These are phyloP conservation scores for Pythium dissotocum DNA, from an alignment of 352 stramenopile genomes.

Conservation along the genomic window DNA sequence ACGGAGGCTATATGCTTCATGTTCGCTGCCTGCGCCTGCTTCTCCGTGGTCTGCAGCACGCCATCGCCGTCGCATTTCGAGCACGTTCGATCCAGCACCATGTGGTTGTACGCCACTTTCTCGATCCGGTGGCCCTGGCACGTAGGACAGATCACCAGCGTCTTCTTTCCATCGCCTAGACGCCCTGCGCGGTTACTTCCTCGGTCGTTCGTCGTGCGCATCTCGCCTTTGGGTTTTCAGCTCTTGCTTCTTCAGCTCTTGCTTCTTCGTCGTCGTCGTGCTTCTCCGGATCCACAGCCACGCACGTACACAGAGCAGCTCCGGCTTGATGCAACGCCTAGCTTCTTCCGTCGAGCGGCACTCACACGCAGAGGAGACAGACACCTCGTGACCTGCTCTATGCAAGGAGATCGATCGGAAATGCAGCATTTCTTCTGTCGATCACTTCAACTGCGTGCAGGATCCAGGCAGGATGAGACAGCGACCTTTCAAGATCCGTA, in stretches of 20 bases:
- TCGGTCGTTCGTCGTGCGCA: not conserved
- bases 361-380: not conserved
- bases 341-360: not conserved
- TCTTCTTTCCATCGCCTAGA: slow-evolving; percentile 10
- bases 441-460: not conserved
- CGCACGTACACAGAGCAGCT: not conserved
- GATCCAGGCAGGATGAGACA: not conserved
- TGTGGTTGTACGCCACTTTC: slow-evolving; percentile 51
- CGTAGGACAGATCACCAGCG: slow-evolving; percentile 44
- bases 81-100: slow-evolving; percentile 62
- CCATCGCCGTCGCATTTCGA: slow-evolving; percentile 56
- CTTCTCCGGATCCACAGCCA: not conserved
- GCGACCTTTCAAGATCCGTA: slow-evolving; percentile 25
- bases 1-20: not conserved
- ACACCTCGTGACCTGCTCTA: not conserved
- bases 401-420: not conserved
- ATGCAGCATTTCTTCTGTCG: not conserved
- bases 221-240: too few species aligned
- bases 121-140: slow-evolving; percentile 64
- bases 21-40: not conserved
- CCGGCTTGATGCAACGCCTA: not conserved
- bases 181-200: not conserved
- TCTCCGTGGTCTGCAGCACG: slow-evolving; percentile 29
- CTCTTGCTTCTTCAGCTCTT: too few species aligned
- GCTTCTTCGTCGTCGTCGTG: not conserved